Percentiles rank a stretch among this genome's conserved stretches.
phyloP scores from a whole-genome alignment of 2,329 filamentous ascomycete genomes.

The Penicillium sp. region DNA sequence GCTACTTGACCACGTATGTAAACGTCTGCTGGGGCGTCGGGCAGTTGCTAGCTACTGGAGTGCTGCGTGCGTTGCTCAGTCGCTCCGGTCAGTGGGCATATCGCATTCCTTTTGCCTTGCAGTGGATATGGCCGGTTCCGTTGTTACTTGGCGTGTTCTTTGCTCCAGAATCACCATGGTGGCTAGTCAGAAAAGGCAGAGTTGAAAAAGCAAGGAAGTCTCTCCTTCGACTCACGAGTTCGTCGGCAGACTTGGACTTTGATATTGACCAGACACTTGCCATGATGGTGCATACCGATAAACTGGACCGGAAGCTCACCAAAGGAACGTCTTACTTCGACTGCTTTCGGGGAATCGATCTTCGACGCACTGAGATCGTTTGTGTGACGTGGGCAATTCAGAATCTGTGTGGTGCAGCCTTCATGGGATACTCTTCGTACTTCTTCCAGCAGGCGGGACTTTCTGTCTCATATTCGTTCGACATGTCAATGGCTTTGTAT shows the following conservation, averaged over 20 bases:
- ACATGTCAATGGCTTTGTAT: conserved; percentile 51
- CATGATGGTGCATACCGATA: conserved; percentile 89
- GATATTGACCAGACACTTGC: conserved; percentile 77
- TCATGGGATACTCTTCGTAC: conserved; percentile 62
- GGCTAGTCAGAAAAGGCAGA: conserved; percentile 45
- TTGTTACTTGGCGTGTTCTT: conserved; percentile 44
- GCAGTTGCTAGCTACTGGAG: conserved; percentile 50
- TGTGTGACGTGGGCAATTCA: conserved; percentile 64
- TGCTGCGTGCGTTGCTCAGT: conserved; percentile 48
- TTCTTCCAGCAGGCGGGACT: conserved; percentile 56
- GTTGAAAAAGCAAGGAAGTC: conserved; percentile 43
- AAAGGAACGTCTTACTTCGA: conserved; percentile 70
- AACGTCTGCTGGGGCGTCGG: conserved; percentile 47
- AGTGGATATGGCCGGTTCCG: conserved; percentile 53
- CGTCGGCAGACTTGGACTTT: conserved; percentile 48
- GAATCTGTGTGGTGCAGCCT: conserved; percentile 60
- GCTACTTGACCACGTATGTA: conserved; percentile 45
- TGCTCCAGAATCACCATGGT: conserved; percentile 51
- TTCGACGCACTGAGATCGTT: conserved; percentile 71
- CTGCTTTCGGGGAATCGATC: conserved; percentile 75
- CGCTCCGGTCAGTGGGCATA: conserved; percentile 49
- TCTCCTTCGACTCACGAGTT: conserved; percentile 15
- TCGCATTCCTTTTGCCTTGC: conserved; percentile 49
- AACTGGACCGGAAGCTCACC: conserved; percentile 74
- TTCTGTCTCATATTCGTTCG: conserved; percentile 51